Base-by-base conservation (phyloP, 1,284 basidiomycete species). In the Moesziomyces globuligerus region DNA sequence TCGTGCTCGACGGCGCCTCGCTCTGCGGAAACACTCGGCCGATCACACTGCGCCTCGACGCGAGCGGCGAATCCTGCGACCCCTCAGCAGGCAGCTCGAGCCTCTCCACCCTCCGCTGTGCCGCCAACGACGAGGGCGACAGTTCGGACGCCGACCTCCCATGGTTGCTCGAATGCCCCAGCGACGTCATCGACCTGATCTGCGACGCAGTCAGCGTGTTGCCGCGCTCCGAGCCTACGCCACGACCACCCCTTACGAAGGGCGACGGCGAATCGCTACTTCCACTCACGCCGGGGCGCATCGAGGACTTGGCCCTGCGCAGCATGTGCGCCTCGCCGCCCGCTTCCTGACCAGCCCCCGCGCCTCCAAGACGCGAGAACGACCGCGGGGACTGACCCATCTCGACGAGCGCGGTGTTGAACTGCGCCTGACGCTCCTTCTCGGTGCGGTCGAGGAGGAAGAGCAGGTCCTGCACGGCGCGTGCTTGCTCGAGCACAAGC, bases 371-470 rank as follows among this genome's bases (percentile, higher is more conserved):
- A 32, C 67, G 67, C 2, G 67, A 64, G 38, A 70, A 70, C 6
- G 59, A 48, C 28, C 67, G 29, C 0, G 60, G 60, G 20, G 67
- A 70, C 21, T 55, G 67, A 11, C 60, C 67, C 51, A 70, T 45
- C 15, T 70, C 67, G 7, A 58, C 51, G 21, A 70, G 48, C 7
- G 58, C 60, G 38, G 59, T 55, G 26, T 70, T 70, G 67, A 64
- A 64, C 20, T 70, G 67, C 15, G 48, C 45, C 34, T 71, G 68
- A n/a, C 68, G 51, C 48, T 66, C 68, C 54, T 71, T 70, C 38
- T 70, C 67, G 1, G 60, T 64, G 21, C 67, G 49, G 9, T 70
- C 67, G 3, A 70, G 60, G 0, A 64, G 48, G 56, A 70, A 70
- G 9, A 70, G 60, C 23, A 70, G 18, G 42, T 70, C 67, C 28